Evolutionary conservation across 441 rosid genomes (phyloP).

Genomic region (Metrosideros polymorpha): DNA sequence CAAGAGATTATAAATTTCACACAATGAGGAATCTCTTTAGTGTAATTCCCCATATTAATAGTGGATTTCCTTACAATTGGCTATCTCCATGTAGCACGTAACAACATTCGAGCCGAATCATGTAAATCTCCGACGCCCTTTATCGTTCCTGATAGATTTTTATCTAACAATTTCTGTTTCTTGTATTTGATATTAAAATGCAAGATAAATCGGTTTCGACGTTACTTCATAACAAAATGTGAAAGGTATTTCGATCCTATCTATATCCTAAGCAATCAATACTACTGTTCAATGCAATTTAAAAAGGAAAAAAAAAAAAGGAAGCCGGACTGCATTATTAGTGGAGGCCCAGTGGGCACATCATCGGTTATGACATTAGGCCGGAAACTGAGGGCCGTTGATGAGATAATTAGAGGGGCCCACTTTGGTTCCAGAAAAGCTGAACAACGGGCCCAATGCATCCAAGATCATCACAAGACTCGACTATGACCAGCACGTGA

Average conservation of each 20-base stretch:
- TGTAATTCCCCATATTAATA: neutral
- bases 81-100: fast-evolving
- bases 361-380: neutral
- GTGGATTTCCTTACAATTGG: neutral
- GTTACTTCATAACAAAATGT: neutral
- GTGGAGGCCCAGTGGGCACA: neutral
- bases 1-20: neutral
- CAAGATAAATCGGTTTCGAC: neutral
- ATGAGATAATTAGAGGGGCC: neutral
- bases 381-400: neutral
- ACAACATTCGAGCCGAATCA: neutral
- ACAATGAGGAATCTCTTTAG: neutral
- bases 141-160: neutral
- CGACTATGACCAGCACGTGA: neutral
- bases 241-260: neutral
- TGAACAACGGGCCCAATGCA: neutral
- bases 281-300: neutral
- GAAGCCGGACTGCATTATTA: neutral
- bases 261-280: neutral
- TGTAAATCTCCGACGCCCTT: neutral
- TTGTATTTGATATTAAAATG: neutral
- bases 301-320: neutral
- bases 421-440: neutral
- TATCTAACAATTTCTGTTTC: neutral
- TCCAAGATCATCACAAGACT: neutral